phyloP scores from a whole-genome alignment of 768 basidiomycete genomes.

The Pisolithus albus region DNA sequence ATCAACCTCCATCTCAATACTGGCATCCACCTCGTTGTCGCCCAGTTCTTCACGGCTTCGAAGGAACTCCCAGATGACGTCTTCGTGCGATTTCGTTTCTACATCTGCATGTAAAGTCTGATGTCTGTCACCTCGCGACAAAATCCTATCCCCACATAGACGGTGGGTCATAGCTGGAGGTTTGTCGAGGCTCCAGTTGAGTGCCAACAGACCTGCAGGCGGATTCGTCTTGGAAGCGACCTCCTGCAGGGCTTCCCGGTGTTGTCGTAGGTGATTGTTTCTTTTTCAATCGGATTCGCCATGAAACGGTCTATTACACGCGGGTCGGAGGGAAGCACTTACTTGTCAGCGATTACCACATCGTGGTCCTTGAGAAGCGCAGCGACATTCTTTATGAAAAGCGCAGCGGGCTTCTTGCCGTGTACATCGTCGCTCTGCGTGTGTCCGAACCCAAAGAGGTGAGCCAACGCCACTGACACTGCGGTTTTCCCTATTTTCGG shows the following conservation, averaged over 20 bases:
- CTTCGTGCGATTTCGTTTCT: constrained; percentile 55
- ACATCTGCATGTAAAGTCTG: constrained; percentile 66
- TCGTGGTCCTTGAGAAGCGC: constrained; percentile 53
- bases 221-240: constrained; percentile 38
- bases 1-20: constrained; percentile 59
- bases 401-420: constrained; percentile 62
- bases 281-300: constrained; percentile 29
- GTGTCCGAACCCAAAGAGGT: constrained; percentile 83
- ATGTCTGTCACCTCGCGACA: constrained; percentile 75
- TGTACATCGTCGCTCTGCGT: constrained; percentile 90
- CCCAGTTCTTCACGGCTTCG: constrained; percentile 53
- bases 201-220: constrained; percentile 69
- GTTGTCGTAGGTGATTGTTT: constrained; percentile 84
- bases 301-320: constrained; percentile 7
- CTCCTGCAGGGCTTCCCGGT: constrained; percentile 65
- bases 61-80: constrained; percentile 79
- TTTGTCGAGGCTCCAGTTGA: constrained; percentile 64
- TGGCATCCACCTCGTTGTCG: constrained; percentile 55
- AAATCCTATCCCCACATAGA: constrained; percentile 71
- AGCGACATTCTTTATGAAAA: constrained; percentile 68
- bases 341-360: constrained; percentile 94
- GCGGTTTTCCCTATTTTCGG: constrained; percentile 73
- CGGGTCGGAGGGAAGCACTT: constrained; percentile 16
- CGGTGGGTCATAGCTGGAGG: constrained; percentile 61
- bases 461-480: constrained; percentile 67